phyloP scores from a whole-genome alignment of 768 basidiomycete genomes.

The Leccinum arenicola region DNA sequence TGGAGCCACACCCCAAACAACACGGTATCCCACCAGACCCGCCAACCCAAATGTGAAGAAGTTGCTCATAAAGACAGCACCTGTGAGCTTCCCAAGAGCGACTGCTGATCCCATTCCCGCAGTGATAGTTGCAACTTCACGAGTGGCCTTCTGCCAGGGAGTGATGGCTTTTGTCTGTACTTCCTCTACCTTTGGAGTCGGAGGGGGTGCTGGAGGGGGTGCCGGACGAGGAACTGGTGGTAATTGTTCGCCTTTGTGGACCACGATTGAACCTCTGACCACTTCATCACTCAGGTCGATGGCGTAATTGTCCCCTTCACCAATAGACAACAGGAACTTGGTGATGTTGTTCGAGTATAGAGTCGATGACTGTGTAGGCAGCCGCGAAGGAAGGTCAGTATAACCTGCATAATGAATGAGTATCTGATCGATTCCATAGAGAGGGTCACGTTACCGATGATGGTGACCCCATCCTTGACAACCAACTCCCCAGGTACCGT shows the following conservation, averaged over 20 bases:
- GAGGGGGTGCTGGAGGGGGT: slow-evolving; percentile 58
- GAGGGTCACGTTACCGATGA: slow-evolving; percentile 55
- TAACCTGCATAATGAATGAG: slow-evolving; percentile 48
- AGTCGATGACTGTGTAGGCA: slow-evolving; percentile 87
- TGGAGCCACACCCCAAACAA: slow-evolving; percentile 87
- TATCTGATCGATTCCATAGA: slow-evolving; percentile 2
- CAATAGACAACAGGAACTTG: slow-evolving; percentile 83
- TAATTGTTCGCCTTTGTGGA: slow-evolving; percentile 63
- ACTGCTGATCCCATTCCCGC: slow-evolving; percentile 73
- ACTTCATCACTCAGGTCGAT: slow-evolving; percentile 83
- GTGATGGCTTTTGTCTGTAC: slow-evolving; percentile 58
- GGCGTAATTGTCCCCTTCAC: slow-evolving; percentile 56
- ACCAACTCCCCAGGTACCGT: slow-evolving; percentile 75
- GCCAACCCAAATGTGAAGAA: slow-evolving; percentile 90
- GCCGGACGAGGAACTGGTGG: slow-evolving; percentile 66
- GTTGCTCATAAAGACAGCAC: slow-evolving; percentile 81
- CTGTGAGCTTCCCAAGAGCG: slow-evolving; percentile 75
- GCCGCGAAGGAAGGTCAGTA: slow-evolving; percentile 81
- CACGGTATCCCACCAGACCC: slow-evolving; percentile 81
- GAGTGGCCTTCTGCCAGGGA: slow-evolving; percentile 79
- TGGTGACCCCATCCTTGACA: slow-evolving; percentile 71
- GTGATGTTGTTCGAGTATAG: slow-evolving; percentile 91
- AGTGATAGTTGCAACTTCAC: slow-evolving; percentile 72
- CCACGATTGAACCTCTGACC: slow-evolving; percentile 73
- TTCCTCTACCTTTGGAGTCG: slow-evolving; percentile 46